A percentile compares a stretch with the other conserved stretches of the same genome.
phyloP scores from a whole-genome alignment of 495 filamentous ascomycete genomes.

The Extremus antarcticus region DNA sequence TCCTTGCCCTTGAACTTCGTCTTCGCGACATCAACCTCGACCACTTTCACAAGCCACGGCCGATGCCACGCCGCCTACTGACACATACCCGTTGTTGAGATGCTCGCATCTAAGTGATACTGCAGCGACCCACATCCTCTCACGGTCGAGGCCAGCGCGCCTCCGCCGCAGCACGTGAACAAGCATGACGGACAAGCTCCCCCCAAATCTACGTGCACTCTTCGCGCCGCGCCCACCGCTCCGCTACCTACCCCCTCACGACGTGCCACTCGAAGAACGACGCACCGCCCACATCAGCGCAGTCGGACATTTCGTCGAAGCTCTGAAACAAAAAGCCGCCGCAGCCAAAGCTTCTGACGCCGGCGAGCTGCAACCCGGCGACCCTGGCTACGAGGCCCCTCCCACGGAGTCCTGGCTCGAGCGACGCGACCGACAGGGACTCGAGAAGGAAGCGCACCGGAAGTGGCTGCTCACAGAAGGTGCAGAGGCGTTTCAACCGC shows the following conservation, averaged over 20 bases:
- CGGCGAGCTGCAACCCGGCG: slow-evolving; percentile 30
- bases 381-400: slow-evolving; percentile 54
- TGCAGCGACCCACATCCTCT: no score
- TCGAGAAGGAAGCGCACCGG: slow-evolving; percentile 60
- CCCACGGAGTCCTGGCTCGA: slow-evolving; percentile 91
- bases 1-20: not conserved
- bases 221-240: slow-evolving; percentile 89
- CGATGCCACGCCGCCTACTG: no score
- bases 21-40: not conserved
- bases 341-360: not conserved
- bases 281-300: slow-evolving; percentile 60
- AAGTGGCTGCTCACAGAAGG: slow-evolving; percentile 56
- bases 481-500: slow-evolving; percentile 34
- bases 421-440: slow-evolving; percentile 62
- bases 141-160: no score
- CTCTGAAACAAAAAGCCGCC: slow-evolving; percentile 48
- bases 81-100: no score
- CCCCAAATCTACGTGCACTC: slow-evolving; percentile 80
- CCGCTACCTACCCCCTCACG: slow-evolving; percentile 74
- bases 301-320: slow-evolving; percentile 61
- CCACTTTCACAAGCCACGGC: not conserved
- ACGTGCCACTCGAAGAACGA: slow-evolving; percentile 74
- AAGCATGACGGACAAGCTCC: slow-evolving; percentile 87
- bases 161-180: not conserved
- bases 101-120: no score